Evolutionary conservation across 73 alveolate species (phyloP), one percentile per base, ranked within the genome.

Genomic region (Tetrahymena borealis): DNA sequence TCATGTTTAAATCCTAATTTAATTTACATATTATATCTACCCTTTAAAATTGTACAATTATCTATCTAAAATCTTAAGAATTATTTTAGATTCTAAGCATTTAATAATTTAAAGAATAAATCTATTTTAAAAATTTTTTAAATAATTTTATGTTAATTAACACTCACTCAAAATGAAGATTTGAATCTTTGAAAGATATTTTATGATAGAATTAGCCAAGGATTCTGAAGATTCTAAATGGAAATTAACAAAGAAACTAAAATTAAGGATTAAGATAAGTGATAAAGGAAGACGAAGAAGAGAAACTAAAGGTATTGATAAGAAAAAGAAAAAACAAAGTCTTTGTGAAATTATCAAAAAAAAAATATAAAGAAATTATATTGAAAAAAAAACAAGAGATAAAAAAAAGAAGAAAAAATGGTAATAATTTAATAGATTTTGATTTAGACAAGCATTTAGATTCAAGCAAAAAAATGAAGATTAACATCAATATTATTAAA

Each of bases 401-500:
- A 60, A 60, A 60, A 60, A 60, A 24, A 60, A 60, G 37, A 60
- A 60, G 85, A 24, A 60, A 60, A 60, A 60, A 60, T 60, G 85
- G 85, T 60, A 60, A 60, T 60, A 24, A 60, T 60, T 35, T 24
- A 60, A 60, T 60, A 60, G n/a, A 24, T 35, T 15, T 60, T 60
- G 85, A 24, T 60, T 60, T 28, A 15, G 10, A 60, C n/a, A 15
- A 13, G 11, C 9, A 60, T 60, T 60, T 60, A 7, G 85, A 32
- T 60, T 60, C 28, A 60, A 24, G n/a, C 28, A 60, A 32, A 60
- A 60, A 60, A 35, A 24, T 60, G 33, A 13, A 92, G 39, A 92
- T 78, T 78, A 60, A 92, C 32, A 78, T 43, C 39, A 78, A 38
- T 78, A 92, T 92, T 92, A 38, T 78, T 41, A 77, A 78, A 92